A percentile compares a stretch with the other conserved stretches of the same genome.
These are phyloP conservation scores for Lactarius hatsudake DNA, from an alignment of 768 basidiomycete species.

Conservation along the genomic window DNA sequence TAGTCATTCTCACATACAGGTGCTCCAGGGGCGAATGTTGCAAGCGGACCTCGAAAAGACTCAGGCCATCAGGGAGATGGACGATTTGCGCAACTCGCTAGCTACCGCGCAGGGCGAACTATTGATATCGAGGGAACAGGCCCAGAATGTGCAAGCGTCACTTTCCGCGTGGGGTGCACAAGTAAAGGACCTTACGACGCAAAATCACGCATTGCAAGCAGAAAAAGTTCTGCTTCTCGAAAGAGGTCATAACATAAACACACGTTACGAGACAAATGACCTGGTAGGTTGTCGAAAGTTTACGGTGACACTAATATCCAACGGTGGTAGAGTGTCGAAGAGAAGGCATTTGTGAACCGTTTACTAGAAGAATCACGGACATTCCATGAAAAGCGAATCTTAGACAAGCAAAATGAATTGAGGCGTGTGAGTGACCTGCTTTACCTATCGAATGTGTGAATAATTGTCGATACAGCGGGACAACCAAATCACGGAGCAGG, in stretches of 20 bases:
- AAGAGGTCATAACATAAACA: conserved; percentile 31
- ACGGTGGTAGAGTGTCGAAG: conserved; percentile 32
- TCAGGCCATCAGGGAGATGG: conserved; percentile 22
- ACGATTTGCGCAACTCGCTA: conserved; percentile 24
- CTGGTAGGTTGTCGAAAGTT: conserved; percentile 28
- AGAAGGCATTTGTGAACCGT: conserved; percentile 34
- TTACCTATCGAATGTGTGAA: not conserved
- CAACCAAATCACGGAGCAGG: conserved; percentile 34
- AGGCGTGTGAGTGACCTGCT: conserved; percentile 31
- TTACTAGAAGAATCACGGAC: conserved; percentile 34
- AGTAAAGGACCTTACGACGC: conserved; percentile 29
- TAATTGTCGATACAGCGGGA: conserved; percentile 31
- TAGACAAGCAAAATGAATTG: conserved; percentile 37
- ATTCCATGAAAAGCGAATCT: conserved; percentile 36
- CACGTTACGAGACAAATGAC: conserved; percentile 34
- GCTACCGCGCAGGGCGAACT: conserved; percentile 24
- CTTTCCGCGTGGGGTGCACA: conserved; percentile 28
- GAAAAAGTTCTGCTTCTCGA: conserved; percentile 28
- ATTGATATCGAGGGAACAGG: conserved; percentile 24
- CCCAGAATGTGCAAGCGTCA: conserved; percentile 27
- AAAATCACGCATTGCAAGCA: conserved; percentile 28
- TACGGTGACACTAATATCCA: not conserved
- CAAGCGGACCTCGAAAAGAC: conserved; percentile 24
- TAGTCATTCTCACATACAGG: conserved; percentile 22
- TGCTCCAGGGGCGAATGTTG: conserved; percentile 19